Conservation (phyloP, 2,329 filamentous ascomycete genomes). For the Nigrospora sphaerica region DNA sequence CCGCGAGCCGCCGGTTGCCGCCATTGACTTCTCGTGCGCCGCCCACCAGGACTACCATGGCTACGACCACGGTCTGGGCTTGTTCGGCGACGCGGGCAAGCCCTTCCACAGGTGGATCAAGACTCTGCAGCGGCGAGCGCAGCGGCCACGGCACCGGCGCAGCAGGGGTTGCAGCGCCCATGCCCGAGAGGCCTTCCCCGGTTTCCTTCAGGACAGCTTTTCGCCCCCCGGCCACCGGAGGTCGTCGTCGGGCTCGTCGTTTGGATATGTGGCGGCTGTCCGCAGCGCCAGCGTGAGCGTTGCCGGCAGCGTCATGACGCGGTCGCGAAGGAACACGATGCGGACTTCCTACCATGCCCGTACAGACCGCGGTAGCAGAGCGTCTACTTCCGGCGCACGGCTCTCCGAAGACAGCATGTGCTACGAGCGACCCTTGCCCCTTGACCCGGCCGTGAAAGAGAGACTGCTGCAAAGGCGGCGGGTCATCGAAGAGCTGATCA, state of each 20-base stretch:
- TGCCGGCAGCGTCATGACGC: slow-evolving; percentile 61
- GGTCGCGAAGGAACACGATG: slow-evolving; percentile 45
- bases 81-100: slow-evolving; percentile 3
- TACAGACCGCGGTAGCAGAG: slow-evolving; percentile 55
- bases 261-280: slow-evolving; percentile 71
- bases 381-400: slow-evolving; percentile 52
- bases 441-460: slow-evolving; percentile 64
- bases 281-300: slow-evolving; percentile 77
- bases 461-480: slow-evolving; percentile 69
- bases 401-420: slow-evolving; percentile 60
- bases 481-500: slow-evolving; percentile 78
- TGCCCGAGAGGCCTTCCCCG: slow-evolving; percentile 22
- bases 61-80: too few relatives aligned
- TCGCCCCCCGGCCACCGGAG: slow-evolving; percentile 37
- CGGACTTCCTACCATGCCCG: slow-evolving; percentile 48
- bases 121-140: slow-evolving; percentile 55
- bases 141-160: slow-evolving; percentile 24
- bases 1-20: slow-evolving; percentile 1
- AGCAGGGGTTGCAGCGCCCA: slow-evolving; percentile 6
- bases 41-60: too few relatives aligned
- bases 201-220: slow-evolving; percentile 16
- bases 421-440: slow-evolving; percentile 40
- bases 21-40: too few relatives aligned
- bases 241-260: slow-evolving; percentile 67
- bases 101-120: slow-evolving; percentile 71